Evolutionary conservation across 305 asterid genomes (phyloP).

Genomic region (Fraxinus velutina): DNA sequence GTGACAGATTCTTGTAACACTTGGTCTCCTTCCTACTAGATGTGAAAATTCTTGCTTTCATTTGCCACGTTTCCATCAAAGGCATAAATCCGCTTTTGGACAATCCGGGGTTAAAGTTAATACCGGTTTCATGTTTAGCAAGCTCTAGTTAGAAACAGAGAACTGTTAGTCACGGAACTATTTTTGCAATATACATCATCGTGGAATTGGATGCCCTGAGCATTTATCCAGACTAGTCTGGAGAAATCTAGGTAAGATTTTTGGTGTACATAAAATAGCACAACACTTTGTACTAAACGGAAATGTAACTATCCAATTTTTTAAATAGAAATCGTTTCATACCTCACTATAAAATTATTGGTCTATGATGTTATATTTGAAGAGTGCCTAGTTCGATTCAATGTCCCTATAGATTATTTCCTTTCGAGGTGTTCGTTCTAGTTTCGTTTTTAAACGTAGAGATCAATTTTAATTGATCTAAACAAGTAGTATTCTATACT

Average conservation of each 20-base stretch:
- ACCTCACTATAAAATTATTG: not conserved
- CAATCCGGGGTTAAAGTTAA: not conserved
- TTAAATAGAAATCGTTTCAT: not conserved
- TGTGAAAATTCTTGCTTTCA: not conserved
- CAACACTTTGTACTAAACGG: not conserved
- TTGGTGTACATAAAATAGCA: constrained; percentile 27
- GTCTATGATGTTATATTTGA: not conserved
- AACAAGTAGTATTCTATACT: not conserved
- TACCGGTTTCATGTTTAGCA: not conserved
- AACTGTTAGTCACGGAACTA: constrained; percentile 16
- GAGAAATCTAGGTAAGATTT: not conserved
- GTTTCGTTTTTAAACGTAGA: not conserved
- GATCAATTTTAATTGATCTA: not conserved
- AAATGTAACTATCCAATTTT: not conserved
- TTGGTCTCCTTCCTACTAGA: not conserved
- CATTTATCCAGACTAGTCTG: not conserved
- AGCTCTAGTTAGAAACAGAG: constrained; percentile 15
- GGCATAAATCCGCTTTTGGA: constrained; percentile 2
- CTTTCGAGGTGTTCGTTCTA: not conserved
- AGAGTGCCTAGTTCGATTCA: not conserved
- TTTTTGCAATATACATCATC: constrained; percentile 3
- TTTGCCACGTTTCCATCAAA: not conserved
- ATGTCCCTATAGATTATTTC: not conserved
- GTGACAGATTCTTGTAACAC: constrained; percentile 29
- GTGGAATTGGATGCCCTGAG: not conserved